Evolutionary conservation across 768 basidiomycete species (phyloP), one percentile per base, ranked within the genome.

Genomic region (Pholiota microspora): DNA sequence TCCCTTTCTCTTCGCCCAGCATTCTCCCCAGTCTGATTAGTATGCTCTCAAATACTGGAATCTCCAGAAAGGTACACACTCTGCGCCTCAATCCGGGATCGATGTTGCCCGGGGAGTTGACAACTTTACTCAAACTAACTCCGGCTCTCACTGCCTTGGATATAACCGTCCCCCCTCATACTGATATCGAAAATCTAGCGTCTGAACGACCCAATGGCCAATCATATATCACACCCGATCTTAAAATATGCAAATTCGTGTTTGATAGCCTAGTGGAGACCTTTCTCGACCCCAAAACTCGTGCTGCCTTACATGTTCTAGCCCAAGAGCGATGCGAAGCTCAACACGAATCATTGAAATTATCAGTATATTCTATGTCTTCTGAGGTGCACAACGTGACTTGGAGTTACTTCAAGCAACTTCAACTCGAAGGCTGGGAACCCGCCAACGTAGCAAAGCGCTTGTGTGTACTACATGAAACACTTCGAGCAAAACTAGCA

Each of bases 391-490:
- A 51, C 29, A 40, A 44, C 6, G 35, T 18, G 2, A 21, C 38
- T 2, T 51, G 51, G 40, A 51, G 51, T 29, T 40, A 44, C 6
- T 42, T 32, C 38, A 51, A 51, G 51, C 51, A 51, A 42, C 24
- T 18, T 2, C 51, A 51, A 13, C 4, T 51, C 12, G 38, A 51
- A 25, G 40, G 31, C 7, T 51, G 51, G 51, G 27, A 51, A 21
- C 10, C 36, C 38, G 18, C 25, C 38, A 6, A 29, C 28, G 16
- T 28, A 44, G 40, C 25, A 51, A n/a, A n/a, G n/a, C n/a, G n/a
- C n/a, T n/a, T n/a, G n/a, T 16, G 13, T 42, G 31, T 4, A 23
- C 8, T 42, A 9, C 18, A 16, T 42, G n/a, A 42, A 21, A 18
- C 12, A 4, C 3, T 42, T 42, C 21, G 9, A 7, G 12, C 7